Conservation (phyloP, 306 rosid genomes). For the Trichosanthes truncata region DNA sequence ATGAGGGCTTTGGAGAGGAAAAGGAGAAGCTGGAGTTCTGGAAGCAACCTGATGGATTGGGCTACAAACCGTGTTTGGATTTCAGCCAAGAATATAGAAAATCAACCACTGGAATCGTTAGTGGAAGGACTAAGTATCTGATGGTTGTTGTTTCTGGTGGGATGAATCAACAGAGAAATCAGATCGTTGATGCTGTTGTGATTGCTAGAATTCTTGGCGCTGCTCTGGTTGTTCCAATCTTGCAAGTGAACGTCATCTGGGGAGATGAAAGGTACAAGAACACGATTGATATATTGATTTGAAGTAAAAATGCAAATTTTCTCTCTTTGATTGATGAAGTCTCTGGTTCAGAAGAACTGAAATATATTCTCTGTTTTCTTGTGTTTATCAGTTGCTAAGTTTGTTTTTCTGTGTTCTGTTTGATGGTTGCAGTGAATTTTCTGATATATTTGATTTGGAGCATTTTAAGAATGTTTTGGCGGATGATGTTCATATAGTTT, state of each 20-base stretch:
- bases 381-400: background rate
- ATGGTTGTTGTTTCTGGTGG: slow-evolving; percentile 95
- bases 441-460: slow-evolving; percentile 89
- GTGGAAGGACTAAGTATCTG: slow-evolving; percentile 50
- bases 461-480: slow-evolving; percentile 78
- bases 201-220: slow-evolving; percentile 98
- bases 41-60: slow-evolving; percentile 83
- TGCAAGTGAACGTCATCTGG: slow-evolving; percentile 97
- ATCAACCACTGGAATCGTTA: slow-evolving; percentile 36
- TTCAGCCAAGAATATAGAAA: slow-evolving; percentile 49
- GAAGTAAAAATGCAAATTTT: background rate
- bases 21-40: slow-evolving; percentile 43
- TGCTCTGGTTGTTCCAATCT: slow-evolving; percentile 82
- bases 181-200: slow-evolving; percentile 95
- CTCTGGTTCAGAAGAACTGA: background rate
- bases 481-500: slow-evolving; percentile 67
- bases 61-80: slow-evolving; percentile 66
- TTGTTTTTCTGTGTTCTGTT: slow-evolving; percentile 7
- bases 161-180: slow-evolving; percentile 97
- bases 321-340: background rate
- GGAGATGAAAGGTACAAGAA: slow-evolving; percentile 81
- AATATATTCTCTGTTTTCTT: background rate
- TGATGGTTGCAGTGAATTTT: slow-evolving; percentile 67
- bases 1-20: slow-evolving; percentile 16
- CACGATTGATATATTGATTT: background rate